phyloP scores from a whole-genome alignment of 225 moss, liverwort and hornwort genomes.

The Marchantia paleacea region DNA sequence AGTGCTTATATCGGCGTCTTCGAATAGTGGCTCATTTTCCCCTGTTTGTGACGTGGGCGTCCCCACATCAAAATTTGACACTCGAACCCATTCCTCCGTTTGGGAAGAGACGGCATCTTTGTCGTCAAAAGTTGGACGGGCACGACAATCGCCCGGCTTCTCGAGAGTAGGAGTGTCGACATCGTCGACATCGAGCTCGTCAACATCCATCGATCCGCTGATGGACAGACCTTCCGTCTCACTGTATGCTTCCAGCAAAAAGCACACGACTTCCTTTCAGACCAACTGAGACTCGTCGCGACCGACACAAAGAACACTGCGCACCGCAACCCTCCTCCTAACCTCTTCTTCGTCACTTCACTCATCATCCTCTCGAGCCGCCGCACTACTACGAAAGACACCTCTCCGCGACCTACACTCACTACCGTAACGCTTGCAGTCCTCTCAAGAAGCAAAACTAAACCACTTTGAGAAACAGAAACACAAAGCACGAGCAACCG shows the following conservation, averaged over 20 bases:
- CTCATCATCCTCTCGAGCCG: background rate
- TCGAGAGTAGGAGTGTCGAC: slow-evolving; percentile 25
- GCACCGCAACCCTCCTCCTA: background rate
- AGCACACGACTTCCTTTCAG: background rate
- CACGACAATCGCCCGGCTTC: slow-evolving; percentile 6
- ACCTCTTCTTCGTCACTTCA: background rate
- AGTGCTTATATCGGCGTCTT: slow-evolving; percentile 19
- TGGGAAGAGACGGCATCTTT: slow-evolving; percentile 39
- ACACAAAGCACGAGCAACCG: background rate
- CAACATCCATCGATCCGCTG: slow-evolving; percentile 36
- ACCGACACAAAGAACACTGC: background rate
- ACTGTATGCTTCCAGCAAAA: slow-evolving; percentile 29
- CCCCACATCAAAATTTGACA: slow-evolving; percentile 44
- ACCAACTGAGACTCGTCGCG: slow-evolving; percentile 4
- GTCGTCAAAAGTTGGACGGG: slow-evolving; percentile 22
- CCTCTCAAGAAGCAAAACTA: background rate
- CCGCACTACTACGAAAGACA: background rate
- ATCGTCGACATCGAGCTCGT: slow-evolving; percentile 31
- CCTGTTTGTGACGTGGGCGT: slow-evolving; percentile 40
- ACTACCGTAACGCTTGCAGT: background rate
- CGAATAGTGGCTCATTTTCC: slow-evolving; percentile 27
- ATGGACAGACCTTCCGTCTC: slow-evolving; percentile 36
- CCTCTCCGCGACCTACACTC: background rate
- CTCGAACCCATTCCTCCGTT: slow-evolving; percentile 46
- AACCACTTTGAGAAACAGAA: background rate